phyloP scores from a whole-genome alignment of 23 red algal genomes.

The Gracilaria vermiculophylla region DNA sequence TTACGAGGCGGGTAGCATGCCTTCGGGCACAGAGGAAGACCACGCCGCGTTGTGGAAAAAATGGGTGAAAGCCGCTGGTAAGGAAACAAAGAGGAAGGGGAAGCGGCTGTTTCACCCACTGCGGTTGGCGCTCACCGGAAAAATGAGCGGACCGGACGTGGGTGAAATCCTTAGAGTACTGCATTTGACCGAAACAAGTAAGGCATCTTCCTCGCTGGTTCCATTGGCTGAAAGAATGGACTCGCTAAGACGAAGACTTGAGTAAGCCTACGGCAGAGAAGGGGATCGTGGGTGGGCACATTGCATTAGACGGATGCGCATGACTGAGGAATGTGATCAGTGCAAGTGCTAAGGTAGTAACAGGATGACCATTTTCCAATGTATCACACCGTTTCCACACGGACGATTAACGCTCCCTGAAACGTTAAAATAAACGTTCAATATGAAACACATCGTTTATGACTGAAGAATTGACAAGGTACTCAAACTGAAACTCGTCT shows the following conservation, averaged over 20 bases:
- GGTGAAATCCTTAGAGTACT: slow-evolving; percentile 81
- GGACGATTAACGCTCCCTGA: too few relatives aligned
- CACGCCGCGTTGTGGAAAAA: slow-evolving; percentile 80
- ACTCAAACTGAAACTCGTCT: neutral
- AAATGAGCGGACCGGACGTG: slow-evolving; percentile 98
- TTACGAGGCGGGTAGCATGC: slow-evolving; percentile 58
- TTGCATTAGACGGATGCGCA: too few relatives aligned
- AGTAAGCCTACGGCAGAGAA: neutral
- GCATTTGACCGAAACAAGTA: slow-evolving; percentile 51
- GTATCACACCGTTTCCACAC: too few relatives aligned
- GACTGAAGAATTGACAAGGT: neutral
- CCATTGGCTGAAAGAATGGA: slow-evolving; percentile 70
- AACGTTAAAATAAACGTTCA: neutral
- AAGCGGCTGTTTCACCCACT: slow-evolving; percentile 95
- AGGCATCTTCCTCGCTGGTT: slow-evolving; percentile 34
- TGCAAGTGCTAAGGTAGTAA: too few relatives aligned
- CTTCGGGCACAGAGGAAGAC: slow-evolving; percentile 40
- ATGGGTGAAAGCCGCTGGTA: slow-evolving; percentile 89
- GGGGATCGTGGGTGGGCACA: too few relatives aligned
- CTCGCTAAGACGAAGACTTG: slow-evolving; percentile 34
- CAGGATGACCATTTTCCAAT: too few relatives aligned
- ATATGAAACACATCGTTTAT: slow-evolving; percentile 11
- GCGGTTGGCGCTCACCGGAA: slow-evolving; percentile 89
- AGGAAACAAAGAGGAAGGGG: slow-evolving; percentile 79
- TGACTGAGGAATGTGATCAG: too few relatives aligned